Percentiles rank a stretch among this genome's conserved stretches.
Evolutionary conservation across 306 rosid genomes (phyloP).

Genomic region (Carpinus viminea): DNA sequence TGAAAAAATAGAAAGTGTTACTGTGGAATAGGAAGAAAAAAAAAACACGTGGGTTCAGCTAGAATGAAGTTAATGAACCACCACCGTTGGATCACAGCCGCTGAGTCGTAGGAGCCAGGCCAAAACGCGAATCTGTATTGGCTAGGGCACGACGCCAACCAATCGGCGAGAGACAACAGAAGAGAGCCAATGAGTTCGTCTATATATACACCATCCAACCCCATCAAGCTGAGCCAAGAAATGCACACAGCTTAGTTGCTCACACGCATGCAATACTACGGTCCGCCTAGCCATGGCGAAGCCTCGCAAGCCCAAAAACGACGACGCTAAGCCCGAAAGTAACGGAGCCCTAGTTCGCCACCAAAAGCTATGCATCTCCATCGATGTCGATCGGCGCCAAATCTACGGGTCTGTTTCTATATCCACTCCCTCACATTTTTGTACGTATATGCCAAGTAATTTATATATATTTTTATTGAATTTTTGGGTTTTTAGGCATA

Average conservation of each 20-base stretch:
- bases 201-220: not conserved
- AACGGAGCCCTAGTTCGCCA: constrained; percentile 80
- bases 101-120: not conserved
- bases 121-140: not conserved
- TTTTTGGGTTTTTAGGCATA: constrained; percentile 47
- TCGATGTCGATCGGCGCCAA: constrained; percentile 66
- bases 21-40: too few species aligned
- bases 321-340: constrained; percentile 77
- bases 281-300: constrained; percentile 60
- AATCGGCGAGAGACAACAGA: not conserved
- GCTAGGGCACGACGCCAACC: not conserved
- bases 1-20: too few species aligned
- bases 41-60: not conserved
- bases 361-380: constrained; percentile 89
- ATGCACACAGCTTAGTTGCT: not conserved
- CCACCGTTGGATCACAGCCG: not conserved
- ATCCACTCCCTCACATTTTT: not conserved
- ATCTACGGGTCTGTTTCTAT: constrained; percentile 70
- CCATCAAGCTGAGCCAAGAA: not conserved
- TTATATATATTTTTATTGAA: not conserved
- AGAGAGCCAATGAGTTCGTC: not conserved
- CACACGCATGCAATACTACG: not conserved
- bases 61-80: not conserved
- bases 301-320: constrained; percentile 91
- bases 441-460: not conserved